A percentile compares a stretch with the other conserved stretches of the same genome.
Evolutionary conservation across 306 rosid genomes (phyloP).

Genomic region (Fragaria ananassa): DNA sequence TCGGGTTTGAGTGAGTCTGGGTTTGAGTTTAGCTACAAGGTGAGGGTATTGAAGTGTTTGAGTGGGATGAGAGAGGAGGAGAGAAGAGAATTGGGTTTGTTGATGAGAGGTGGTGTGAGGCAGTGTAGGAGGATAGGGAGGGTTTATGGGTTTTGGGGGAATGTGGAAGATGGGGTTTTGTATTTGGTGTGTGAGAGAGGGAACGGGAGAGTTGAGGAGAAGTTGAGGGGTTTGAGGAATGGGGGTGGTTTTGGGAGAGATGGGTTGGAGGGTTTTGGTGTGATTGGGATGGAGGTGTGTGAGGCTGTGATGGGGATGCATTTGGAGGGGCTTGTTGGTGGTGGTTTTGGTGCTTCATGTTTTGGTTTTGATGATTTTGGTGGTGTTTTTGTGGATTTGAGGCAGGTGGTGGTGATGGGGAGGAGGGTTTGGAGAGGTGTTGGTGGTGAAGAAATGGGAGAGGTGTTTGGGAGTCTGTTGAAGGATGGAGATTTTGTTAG

Average conservation of each 20-base stretch:
- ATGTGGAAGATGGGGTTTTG: constrained; percentile 53
- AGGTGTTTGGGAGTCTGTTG: constrained; percentile 27
- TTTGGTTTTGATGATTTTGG: constrained; percentile 63
- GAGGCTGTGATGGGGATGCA: constrained; percentile 67
- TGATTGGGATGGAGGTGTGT: constrained; percentile 48
- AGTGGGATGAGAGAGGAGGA: constrained; percentile 52
- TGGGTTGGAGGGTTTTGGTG: constrained; percentile 39
- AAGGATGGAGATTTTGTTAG: constrained; percentile 38
- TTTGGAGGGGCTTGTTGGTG: constrained; percentile 52
- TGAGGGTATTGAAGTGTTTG: constrained; percentile 58
- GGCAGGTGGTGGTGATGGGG: constrained; percentile 53
- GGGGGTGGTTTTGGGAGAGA: constrained; percentile 34
- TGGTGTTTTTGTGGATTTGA: constrained; percentile 54
- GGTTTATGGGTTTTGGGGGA: constrained; percentile 79
- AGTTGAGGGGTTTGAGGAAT: constrained; percentile 30
- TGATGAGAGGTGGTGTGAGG: constrained; percentile 50
- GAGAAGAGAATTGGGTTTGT: constrained; percentile 54
- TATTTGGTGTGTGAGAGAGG: constrained; percentile 57
- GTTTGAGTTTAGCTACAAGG: constrained; percentile 52
- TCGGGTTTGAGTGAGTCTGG: not conserved
- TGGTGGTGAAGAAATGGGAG: constrained; percentile 34
- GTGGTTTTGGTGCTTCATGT: constrained; percentile 56
- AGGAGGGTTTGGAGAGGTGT: constrained; percentile 35
- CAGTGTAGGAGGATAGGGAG: constrained; percentile 41
- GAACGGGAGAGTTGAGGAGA: constrained; percentile 32